Base-by-base conservation (phyloP, 306 rosid species). In the Chamaecrista fasciculata region DNA sequence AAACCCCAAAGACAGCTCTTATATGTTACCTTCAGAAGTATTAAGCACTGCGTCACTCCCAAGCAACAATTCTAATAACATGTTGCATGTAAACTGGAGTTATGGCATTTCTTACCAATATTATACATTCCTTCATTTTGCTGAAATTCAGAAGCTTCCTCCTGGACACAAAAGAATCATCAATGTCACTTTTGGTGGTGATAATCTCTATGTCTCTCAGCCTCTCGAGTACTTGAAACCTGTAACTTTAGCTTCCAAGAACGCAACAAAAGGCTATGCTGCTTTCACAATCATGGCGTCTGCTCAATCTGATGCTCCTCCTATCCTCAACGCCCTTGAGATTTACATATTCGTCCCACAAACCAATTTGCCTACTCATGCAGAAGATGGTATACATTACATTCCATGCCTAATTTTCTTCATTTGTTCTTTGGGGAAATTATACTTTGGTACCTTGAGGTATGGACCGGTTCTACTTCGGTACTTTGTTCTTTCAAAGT, bases 21-120 rank as follows among this genome's bases (percentile, higher is more conserved):
- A 44, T n/a, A n/a, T 15, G 8, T 1, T 44, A 2, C 50, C 50
- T 4, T 5, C 50, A 1, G 50, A 44, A 15, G 50, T 44, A 44
- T 15, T 44, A n/a, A 0, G 20, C 9, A 5, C 20, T 44, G 50
- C 50, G 0, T 5, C 4, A 1, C 50, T 4, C 2, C 50, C 50
- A 5, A 18, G 3, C 8, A 44, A 44, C 6, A 2, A 16, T 4
- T 44, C 50, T 21, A 37, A 37, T 10, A 1, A 1, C 2, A 0
- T n/a, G 2, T 0, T n/a, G 0, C 1, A n/a, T 16, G 3, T 5
- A 19, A 44, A 1, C 5, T 0, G n/a, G 1, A 11, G 0, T 5
- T 15, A 1, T 5, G 18, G 24, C 5, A 24, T 11, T 11, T 11
- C 33, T 24, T 0, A 4, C 8, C 18, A 11, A 11, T 51, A 23